phyloP scores from a whole-genome alignment of 306 rosid genomes.

The Pachyrhizus erosus region DNA sequence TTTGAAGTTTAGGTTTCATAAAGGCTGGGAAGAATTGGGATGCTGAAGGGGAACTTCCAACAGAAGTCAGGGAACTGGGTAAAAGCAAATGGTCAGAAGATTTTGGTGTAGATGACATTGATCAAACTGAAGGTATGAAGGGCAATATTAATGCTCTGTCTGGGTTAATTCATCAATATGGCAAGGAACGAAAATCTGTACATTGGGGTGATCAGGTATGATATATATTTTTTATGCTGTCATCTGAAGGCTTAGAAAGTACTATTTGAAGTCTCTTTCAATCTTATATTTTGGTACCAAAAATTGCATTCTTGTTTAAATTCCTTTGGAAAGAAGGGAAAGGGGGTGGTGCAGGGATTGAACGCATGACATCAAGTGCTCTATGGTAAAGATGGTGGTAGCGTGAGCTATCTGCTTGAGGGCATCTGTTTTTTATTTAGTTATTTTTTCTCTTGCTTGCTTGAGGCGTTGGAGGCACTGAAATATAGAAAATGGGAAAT shows the following conservation, averaged over 20 bases:
- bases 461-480: constrained; percentile 18
- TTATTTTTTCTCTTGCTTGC: constrained; percentile 10
- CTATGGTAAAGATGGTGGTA: not conserved
- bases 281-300: constrained; percentile 22
- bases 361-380: constrained; percentile 38
- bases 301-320: constrained; percentile 9
- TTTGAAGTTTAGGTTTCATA: constrained; percentile 50
- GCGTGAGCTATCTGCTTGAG: constrained; percentile 6
- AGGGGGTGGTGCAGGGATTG: constrained; percentile 37
- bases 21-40: constrained; percentile 63
- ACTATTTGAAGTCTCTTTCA: constrained; percentile 37
- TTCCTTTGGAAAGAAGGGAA: constrained; percentile 5
- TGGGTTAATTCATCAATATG: constrained; percentile 81
- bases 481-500: constrained; percentile 38
- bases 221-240: constrained; percentile 33
- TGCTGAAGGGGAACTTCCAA: constrained; percentile 66
- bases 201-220: constrained; percentile 98
- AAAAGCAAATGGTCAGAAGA: constrained; percentile 97
- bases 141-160: constrained; percentile 80
- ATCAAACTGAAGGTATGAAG: constrained; percentile 59
- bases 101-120: constrained; percentile 68
- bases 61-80: constrained; percentile 82
- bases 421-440: constrained; percentile 5
- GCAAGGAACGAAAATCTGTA: constrained; percentile 82
- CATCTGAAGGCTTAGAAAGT: constrained; percentile 42